Percentiles rank a stretch among this genome's conserved stretches.
phyloP scores from a whole-genome alignment of 2,329 filamentous ascomycete genomes.

The Teratosphaeria gauchensis region DNA sequence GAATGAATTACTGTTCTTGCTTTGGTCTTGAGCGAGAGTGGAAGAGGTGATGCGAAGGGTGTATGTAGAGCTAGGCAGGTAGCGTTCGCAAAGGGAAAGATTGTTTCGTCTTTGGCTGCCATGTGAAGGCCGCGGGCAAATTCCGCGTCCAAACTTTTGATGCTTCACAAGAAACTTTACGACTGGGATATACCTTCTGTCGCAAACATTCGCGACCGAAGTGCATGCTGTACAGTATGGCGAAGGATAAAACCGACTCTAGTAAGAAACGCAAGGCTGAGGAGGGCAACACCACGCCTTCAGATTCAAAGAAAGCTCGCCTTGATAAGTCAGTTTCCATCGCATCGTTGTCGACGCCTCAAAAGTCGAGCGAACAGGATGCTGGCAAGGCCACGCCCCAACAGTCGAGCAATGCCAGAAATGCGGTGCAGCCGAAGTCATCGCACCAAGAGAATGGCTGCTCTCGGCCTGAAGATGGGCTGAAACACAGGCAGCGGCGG shows the following conservation, averaged over 20 bases:
- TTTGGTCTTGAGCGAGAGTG: background rate
- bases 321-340: background rate
- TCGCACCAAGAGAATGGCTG: background rate
- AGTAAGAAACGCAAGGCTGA: slow-evolving; percentile 5
- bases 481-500: background rate
- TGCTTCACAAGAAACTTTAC: background rate
- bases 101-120: background rate
- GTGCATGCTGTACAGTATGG: background rate
- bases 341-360: background rate
- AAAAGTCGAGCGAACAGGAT: background rate
- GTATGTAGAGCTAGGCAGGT: background rate
- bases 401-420: background rate
- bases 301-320: slow-evolving; percentile 5
- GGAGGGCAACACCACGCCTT: background rate
- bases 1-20: slow-evolving; percentile 8
- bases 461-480: background rate
- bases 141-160: background rate
- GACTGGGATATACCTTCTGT: background rate
- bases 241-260: slow-evolving; percentile 1
- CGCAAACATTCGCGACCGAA: background rate
- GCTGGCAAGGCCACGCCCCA: background rate
- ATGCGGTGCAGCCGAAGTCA: background rate
- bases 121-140: background rate
- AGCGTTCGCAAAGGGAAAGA: background rate
- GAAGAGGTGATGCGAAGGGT: background rate